phyloP scores from a whole-genome alignment of 2,329 filamentous ascomycete genomes.

The Penicillium italicum region DNA sequence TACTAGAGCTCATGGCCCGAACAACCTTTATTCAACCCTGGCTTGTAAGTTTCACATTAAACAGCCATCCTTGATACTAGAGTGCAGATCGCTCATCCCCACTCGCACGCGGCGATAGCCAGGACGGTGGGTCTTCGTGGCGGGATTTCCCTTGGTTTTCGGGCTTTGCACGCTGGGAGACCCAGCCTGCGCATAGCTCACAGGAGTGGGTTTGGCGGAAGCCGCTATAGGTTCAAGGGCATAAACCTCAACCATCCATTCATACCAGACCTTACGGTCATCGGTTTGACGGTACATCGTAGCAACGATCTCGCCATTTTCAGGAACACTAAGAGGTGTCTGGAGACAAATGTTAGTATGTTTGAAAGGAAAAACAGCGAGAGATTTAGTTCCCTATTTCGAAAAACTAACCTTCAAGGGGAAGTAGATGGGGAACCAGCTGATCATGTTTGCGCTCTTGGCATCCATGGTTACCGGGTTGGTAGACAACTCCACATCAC shows the following conservation, averaged over 20 bases:
- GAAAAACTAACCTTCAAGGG: conserved; percentile 71
- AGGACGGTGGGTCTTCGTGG: conserved; percentile 13
- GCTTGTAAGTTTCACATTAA: conserved; percentile 39
- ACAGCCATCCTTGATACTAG: conserved; percentile 49
- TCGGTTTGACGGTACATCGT: conserved; percentile 97
- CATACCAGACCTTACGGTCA: conserved; percentile 95
- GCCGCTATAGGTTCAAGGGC: conserved; percentile 33
- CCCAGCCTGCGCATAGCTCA: conserved; percentile 30
- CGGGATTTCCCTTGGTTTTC: conserved; percentile 18
- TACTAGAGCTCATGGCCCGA: not conserved
- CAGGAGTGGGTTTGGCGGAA: conserved; percentile 21
- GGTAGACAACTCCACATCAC: conserved; percentile 80
- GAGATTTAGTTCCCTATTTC: not conserved
- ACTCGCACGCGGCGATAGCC: conserved; percentile 35
- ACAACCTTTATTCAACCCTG: not conserved
- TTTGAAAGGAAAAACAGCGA: not conserved
- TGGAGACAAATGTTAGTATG: conserved; percentile 36
- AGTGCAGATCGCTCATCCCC: conserved; percentile 47
- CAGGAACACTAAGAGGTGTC: conserved; percentile 81
- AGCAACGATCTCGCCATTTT: conserved; percentile 78
- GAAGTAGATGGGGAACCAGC: conserved; percentile 99
- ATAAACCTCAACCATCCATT: conserved; percentile 91
- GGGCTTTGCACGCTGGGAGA: conserved; percentile 26
- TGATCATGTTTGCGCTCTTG: conserved; percentile 98
- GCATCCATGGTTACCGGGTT: conserved; percentile 85